Base-by-base conservation (phyloP, 2,329 filamentous ascomycete species). In the Chrysosporium queenslandicum region DNA sequence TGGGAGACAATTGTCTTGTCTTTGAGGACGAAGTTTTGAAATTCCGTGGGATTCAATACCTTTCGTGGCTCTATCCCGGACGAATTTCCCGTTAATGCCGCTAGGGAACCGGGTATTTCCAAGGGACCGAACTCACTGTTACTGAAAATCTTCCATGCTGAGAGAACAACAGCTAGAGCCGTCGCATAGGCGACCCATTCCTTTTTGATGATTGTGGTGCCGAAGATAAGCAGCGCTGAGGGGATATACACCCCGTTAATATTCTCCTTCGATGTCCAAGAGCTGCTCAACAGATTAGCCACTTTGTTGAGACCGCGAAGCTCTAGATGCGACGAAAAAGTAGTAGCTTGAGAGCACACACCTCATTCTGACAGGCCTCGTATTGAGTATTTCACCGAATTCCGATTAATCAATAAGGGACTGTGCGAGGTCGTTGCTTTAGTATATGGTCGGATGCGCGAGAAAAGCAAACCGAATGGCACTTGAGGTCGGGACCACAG, bases 1-100 rank as follows among this genome's bases (percentile, higher is more conserved):
- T 97, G 92, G 29, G 91, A 95, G 64, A 97, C 84, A 59, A 94
- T 79, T 12, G 85, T 97, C 81, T 96, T 97, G 72, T 97, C 87
- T 71, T 86, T 84, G 62, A 98, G 83, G 68, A 87, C 84, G 67
- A 96, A 96, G 54, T 94, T 81, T 69, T 96, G 89, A 79, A 95
- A 96, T 47, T 78, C 77, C 61, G 83, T 82, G 29, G 90, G 88
- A 74, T 91, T 91, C 61, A 98, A 80, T 58, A 92, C 83, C 71
- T 87, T 89, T 69, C 84, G 82, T 57, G 82, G 77, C 67, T 82
- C 87, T 89, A 68, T 30, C 41, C 46, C 16, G 9, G 6, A 39
- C 3, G 9, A 5, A 7, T 5, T 23, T 40, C 7, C 37, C 7
- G 20, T 21, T 40, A 40, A 21, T 40, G 9, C 8, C 5, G 18